Percentiles rank a stretch among this genome's conserved stretches.
Conservation (phyloP, 108 stramenopile species). For the Pelagomonas calceolata region DNA sequence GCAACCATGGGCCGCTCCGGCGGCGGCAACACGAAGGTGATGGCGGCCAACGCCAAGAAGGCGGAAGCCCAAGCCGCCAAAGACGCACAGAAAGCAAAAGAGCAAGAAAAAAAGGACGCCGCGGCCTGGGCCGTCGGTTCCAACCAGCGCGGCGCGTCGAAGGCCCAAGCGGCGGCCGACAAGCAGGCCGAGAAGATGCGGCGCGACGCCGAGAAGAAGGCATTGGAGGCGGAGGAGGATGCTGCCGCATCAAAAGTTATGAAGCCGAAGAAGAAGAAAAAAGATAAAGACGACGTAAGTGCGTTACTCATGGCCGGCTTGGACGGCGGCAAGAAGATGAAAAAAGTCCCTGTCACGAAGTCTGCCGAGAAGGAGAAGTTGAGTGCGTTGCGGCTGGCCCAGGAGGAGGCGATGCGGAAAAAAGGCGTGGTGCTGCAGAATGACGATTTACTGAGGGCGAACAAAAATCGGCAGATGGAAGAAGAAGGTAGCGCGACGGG, state of each 20-base stretch:
- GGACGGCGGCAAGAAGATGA: slow-evolving; percentile 10
- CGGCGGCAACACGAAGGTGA: background rate
- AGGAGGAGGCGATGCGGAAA: background rate
- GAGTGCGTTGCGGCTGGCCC: background rate
- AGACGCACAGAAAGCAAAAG: background rate
- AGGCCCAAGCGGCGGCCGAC: background rate
- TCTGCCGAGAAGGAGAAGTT: too few species aligned
- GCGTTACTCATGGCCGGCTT: slow-evolving; percentile 2
- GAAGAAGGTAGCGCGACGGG: slow-evolving; percentile 23
- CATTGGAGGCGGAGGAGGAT: slow-evolving; percentile 5
- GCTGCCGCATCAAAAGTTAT: background rate
- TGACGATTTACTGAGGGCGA: background rate
- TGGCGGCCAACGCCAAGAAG: slow-evolving; percentile 16
- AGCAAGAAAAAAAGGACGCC: background rate
- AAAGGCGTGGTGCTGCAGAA: background rate
- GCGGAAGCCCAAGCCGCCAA: slow-evolving; percentile 5
- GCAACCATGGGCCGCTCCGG: too few species aligned
- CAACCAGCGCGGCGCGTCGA: slow-evolving; percentile 3
- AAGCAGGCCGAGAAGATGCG: slow-evolving; percentile 6
- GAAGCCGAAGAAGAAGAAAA: slow-evolving; percentile 1
- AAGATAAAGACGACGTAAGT: background rate
- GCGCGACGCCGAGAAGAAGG: background rate
- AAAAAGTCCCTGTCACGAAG: background rate
- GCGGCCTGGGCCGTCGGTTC: slow-evolving; percentile 3
- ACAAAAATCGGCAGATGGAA: background rate